Evolutionary conservation across 2,329 filamentous ascomycete genomes (phyloP).

Genomic region (Ophiostoma himal-ulmi): DNA sequence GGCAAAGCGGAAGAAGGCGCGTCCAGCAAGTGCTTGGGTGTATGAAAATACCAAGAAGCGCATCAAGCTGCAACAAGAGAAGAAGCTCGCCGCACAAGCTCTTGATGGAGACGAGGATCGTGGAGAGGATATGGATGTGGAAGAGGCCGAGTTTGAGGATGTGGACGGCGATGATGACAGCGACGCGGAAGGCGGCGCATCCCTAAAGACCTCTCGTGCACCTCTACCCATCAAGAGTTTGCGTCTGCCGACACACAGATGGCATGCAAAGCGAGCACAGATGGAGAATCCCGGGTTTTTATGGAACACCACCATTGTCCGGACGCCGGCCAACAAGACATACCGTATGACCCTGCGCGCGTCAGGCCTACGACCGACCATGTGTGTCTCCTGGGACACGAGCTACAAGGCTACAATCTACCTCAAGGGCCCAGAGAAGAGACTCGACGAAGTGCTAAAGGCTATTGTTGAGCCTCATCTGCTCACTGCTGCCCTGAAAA

Average conservation of each 20-base stretch:
- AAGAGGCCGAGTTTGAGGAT: conserved; percentile 2
- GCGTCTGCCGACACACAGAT: conserved; percentile 91
- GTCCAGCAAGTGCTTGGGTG: conserved; percentile 25
- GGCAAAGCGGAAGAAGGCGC: conserved; percentile 45
- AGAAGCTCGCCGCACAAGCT: conserved; percentile 16
- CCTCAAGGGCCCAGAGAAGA: conserved; percentile 52
- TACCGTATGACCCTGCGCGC: conserved; percentile 84
- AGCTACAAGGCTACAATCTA: conserved; percentile 89
- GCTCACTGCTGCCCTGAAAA: conserved; percentile 15
- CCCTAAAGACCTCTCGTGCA: conserved; percentile 52
- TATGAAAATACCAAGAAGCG: conserved; percentile 31
- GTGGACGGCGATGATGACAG: background rate
- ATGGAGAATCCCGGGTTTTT: conserved; percentile 75
- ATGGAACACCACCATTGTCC: conserved; percentile 85
- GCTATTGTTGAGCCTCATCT: conserved; percentile 23
- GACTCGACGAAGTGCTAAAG: conserved; percentile 21
- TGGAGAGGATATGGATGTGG: background rate
- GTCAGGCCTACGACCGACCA: conserved; percentile 64
- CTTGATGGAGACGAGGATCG: background rate
- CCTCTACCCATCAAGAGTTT: conserved; percentile 78
- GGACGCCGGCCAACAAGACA: conserved; percentile 82
- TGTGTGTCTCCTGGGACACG: conserved; percentile 72
- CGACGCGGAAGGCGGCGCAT: conserved; percentile 32
- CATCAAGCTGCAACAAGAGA: conserved; percentile 27
- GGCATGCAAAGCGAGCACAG: conserved; percentile 83